These are phyloP conservation scores for Xylaria curta DNA, from an alignment of 495 filamentous ascomycete species.

Conservation along the genomic window DNA sequence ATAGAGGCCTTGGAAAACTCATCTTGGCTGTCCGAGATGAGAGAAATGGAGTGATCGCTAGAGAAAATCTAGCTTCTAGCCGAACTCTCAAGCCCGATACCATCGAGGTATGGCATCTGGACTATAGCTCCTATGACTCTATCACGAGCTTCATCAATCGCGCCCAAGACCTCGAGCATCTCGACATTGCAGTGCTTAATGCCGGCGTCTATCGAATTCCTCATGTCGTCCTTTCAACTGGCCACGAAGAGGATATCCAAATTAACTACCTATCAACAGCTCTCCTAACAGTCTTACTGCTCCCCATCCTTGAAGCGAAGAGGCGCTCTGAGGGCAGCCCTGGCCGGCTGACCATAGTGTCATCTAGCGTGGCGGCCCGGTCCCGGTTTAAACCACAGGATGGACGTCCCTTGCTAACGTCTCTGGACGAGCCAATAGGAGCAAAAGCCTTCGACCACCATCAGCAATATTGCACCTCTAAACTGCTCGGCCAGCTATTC, in stretches of 20 bases:
- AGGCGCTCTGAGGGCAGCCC: slow-evolving; percentile 27
- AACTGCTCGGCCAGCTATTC: slow-evolving; percentile 58
- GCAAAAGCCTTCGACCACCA: slow-evolving; percentile 32
- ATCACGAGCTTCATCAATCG: slow-evolving; percentile 49
- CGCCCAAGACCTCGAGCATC: slow-evolving; percentile 39
- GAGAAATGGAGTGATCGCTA: slow-evolving; percentile 44
- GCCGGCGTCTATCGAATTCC: slow-evolving; percentile 46
- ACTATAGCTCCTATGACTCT: slow-evolving; percentile 55
- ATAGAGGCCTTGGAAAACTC: slow-evolving; percentile 51
- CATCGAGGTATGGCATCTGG: slow-evolving; percentile 61
- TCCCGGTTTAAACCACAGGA: slow-evolving; percentile 36
- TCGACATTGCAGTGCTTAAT: slow-evolving; percentile 60
- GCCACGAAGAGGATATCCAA: slow-evolving; percentile 54
- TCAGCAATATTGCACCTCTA: slow-evolving; percentile 52
- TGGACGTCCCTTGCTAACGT: slow-evolving; percentile 39
- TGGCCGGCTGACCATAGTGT: slow-evolving; percentile 45
- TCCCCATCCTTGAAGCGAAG: slow-evolving; percentile 41
- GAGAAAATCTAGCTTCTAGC: slow-evolving; percentile 35
- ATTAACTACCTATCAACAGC: slow-evolving; percentile 60
- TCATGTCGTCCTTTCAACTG: slow-evolving; percentile 31
- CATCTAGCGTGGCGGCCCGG: slow-evolving; percentile 40
- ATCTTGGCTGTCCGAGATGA: slow-evolving; percentile 61
- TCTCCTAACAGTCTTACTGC: slow-evolving; percentile 46
- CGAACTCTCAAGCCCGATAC: slow-evolving; percentile 8
- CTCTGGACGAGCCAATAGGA: slow-evolving; percentile 42